These are phyloP conservation scores for Mrakia blollopis DNA, from an alignment of 768 basidiomycete genomes.

Conservation along the genomic window DNA sequence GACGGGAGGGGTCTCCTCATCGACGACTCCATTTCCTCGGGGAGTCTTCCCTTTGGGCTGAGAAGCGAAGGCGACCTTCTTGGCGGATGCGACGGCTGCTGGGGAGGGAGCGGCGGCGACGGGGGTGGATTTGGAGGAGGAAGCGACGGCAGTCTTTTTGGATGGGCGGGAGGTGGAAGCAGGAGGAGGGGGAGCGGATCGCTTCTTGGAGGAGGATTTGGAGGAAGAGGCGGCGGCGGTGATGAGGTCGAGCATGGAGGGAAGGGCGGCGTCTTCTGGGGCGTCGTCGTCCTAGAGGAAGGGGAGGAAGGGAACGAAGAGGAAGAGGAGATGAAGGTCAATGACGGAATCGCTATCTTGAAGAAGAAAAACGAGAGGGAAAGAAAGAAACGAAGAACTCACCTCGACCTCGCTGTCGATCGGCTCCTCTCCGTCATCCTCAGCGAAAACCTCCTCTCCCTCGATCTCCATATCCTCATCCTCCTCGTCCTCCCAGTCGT, in stretches of 20 bases:
- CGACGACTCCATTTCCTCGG: slow-evolving; percentile 19
- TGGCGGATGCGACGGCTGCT: slow-evolving; percentile 1
- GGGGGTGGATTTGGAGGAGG: slow-evolving; percentile 9
- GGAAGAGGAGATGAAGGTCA: too few species aligned
- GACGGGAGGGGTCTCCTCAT: slow-evolving; percentile 26
- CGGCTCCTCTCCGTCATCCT: slow-evolving; percentile 49
- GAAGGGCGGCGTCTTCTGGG: slow-evolving; percentile 24
- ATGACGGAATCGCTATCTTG: too few species aligned
- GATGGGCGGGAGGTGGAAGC: neutral
- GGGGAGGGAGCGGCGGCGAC: slow-evolving; percentile 6
- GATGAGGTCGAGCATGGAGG: slow-evolving; percentile 31
- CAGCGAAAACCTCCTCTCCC: slow-evolving; percentile 40
- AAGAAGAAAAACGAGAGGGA: too few species aligned
- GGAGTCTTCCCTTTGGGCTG: slow-evolving; percentile 29
- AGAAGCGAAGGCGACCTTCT: slow-evolving; percentile 20
- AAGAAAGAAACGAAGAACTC: slow-evolving; percentile 8
- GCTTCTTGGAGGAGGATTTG: slow-evolving; percentile 13
- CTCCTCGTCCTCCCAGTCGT: slow-evolving; percentile 40
- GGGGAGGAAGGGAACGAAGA: too few species aligned
- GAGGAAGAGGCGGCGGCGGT: slow-evolving; percentile 27
- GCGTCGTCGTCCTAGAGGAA: slow-evolving; percentile 41
- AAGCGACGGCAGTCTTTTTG: slow-evolving; percentile 25
- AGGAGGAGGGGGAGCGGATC: slow-evolving; percentile 7
- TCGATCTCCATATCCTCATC: slow-evolving; percentile 40
- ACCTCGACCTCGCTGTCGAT: slow-evolving; percentile 36